Evolutionary conservation across 352 stramenopile species (phyloP).

Genomic region (Hyaloperonospora brassicae): DNA sequence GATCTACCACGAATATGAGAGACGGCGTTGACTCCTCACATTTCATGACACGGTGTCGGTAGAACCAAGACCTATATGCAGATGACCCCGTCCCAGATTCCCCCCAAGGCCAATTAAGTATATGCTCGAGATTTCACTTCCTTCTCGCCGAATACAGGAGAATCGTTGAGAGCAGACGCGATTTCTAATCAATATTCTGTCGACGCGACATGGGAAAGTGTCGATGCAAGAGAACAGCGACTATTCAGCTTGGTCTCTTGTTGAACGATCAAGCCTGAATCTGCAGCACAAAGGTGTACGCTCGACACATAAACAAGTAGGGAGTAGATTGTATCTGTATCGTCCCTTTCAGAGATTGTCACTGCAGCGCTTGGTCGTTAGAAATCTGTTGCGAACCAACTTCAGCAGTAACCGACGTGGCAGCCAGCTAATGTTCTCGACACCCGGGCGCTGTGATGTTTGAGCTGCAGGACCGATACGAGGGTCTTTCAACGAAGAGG

Average conservation of each 20-base stretch:
- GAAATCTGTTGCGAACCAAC: slow-evolving; percentile 18
- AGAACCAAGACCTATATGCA: not conserved
- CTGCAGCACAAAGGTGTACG: slow-evolving; percentile 1
- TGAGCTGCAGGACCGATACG: slow-evolving; percentile 7
- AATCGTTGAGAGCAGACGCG: not conserved
- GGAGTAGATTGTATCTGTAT: not conserved
- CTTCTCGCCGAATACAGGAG: not conserved
- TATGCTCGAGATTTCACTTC: no score
- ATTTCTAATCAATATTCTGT: not conserved
- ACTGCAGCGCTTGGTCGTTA: slow-evolving; percentile 6
- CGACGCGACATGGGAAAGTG: not conserved
- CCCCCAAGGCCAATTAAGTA: not conserved
- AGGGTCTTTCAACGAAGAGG: slow-evolving; percentile 2
- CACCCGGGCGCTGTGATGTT: not conserved
- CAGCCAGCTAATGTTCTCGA: slow-evolving; percentile 18
- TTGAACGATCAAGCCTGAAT: slow-evolving; percentile 2
- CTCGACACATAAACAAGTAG: not conserved
- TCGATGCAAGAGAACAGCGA: slow-evolving; percentile 1
- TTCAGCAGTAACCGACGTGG: slow-evolving; percentile 20
- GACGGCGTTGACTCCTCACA: not conserved
- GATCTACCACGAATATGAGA: slow-evolving; percentile 6
- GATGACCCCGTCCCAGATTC: not conserved
- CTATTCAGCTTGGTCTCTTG: not conserved
- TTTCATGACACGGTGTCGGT: slow-evolving; percentile 1
- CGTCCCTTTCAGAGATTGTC: slow-evolving; percentile 21